phyloP scores from a whole-genome alignment of 306 rosid species.

The Dryas alaskensis region DNA sequence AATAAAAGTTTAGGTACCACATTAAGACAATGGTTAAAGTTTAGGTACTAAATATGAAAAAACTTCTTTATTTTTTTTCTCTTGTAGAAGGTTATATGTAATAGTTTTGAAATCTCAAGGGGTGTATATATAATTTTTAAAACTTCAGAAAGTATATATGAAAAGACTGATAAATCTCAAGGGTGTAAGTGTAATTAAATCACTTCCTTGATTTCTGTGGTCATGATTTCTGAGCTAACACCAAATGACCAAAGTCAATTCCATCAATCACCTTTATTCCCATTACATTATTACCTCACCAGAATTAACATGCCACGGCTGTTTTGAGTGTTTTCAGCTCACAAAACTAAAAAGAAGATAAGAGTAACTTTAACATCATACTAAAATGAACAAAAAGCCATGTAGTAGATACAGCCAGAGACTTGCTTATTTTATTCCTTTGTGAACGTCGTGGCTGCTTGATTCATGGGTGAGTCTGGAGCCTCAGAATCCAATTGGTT shows the following conservation, averaged over 20 bases:
- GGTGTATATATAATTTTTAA: too few species aligned
- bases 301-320: neutral
- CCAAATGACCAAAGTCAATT: neutral
- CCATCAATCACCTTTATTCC: neutral
- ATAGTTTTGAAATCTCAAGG: too few species aligned
- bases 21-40: too few species aligned
- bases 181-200: too few species aligned
- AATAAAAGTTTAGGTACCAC: too few species aligned
- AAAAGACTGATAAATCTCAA: too few species aligned
- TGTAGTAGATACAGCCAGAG: neutral
- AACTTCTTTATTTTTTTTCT: too few species aligned
- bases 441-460: neutral
- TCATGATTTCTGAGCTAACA: neutral
- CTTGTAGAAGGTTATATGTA: too few species aligned
- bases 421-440: neutral
- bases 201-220: neutral
- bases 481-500: constrained; percentile 4
- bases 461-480: constrained; percentile 10
- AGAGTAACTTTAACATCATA: neutral
- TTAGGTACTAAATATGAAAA: too few species aligned
- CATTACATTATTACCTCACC: neutral
- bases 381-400: neutral
- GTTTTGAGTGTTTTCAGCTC: neutral
- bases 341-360: neutral
- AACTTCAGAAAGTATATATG: too few species aligned